These are phyloP conservation scores for Hemisphaericaspora lyxosophila DNA, from an alignment of 1,139 yeast species.

Conservation along the genomic window DNA sequence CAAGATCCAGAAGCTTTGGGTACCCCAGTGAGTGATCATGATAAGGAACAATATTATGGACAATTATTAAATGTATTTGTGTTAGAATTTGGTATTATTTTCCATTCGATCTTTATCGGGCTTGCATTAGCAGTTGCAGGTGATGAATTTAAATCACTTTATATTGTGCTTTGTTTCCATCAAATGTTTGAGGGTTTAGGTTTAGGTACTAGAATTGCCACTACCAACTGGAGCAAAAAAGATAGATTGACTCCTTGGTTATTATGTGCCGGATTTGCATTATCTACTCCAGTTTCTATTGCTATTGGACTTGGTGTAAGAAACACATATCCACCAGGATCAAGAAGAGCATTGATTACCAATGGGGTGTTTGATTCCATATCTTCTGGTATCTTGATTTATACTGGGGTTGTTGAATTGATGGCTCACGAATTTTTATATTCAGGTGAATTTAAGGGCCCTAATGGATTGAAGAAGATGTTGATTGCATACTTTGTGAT, in stretches of 20 bases:
- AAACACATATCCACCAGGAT: constrained; percentile 56
- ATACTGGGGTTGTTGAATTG: constrained; percentile 83
- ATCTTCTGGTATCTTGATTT: constrained; percentile 81
- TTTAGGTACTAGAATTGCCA: constrained; percentile 81
- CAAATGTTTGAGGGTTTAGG: constrained; percentile 94
- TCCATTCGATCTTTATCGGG: constrained; percentile 82
- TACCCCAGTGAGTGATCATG: constrained; percentile 36
- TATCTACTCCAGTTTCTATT: constrained; percentile 82
- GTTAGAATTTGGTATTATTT: constrained; percentile 75
- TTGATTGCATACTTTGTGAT: constrained; percentile 40
- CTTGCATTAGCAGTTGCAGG: constrained; percentile 70
- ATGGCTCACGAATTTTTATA: constrained; percentile 87
- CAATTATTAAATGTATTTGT: constrained; percentile 52
- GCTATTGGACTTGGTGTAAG: constrained; percentile 88
- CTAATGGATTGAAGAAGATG: constrained; percentile 41
- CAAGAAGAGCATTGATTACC: constrained; percentile 64
- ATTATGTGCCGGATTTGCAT: constrained; percentile 57
- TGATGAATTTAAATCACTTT: constrained; percentile 70
- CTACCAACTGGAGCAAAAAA: constrained; percentile 61
- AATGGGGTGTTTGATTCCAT: constrained; percentile 81
- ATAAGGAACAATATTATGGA: constrained; percentile 44
- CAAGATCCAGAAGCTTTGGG: constrained; percentile 53
- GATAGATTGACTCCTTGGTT: constrained; percentile 56
- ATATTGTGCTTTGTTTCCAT: constrained; percentile 82
- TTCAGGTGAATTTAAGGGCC: constrained; percentile 59